Base-by-base conservation (phyloP, 768 basidiomycete species). In the Stropharia rugosoannulata region DNA sequence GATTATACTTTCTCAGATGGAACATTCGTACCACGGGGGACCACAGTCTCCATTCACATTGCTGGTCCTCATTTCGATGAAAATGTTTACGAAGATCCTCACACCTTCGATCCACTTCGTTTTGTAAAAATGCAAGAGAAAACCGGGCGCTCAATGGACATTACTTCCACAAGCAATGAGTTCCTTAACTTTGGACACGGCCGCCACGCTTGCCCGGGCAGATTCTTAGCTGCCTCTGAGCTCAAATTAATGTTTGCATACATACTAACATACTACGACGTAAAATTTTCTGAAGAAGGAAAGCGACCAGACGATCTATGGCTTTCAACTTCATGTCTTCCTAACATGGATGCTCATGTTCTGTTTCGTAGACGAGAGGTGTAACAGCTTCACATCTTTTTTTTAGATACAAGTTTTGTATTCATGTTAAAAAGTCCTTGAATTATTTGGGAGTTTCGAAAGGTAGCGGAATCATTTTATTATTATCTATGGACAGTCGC, bases 231-330 rank as follows among this genome's bases (percentile, higher is more conserved):
- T 4, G 60, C 62, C 3, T 39, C 29, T 5, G 55, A 59, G 40
- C 37, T 69, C 22, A 69, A 69, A 53, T 27, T 62, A 22, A 61
- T 69, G 58, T 37, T 69, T 10, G 60, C 61, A 4, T 58, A 68
- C 48, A 25, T 68, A 8, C 42, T 65, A 12, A 40, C 58, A 5
- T 56, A 59, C 36, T 69, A 68, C 40, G 68, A 68, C 16, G 51
- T 66, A 5, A 67, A 62, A 51, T 45, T 62, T 9, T 59, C 59
- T 43, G 39, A 61, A 6, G 62, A 61, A 51, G 59, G 59, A 11
- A 41, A 51, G 16, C 58, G 55, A 13, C 61, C 61, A n/a, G 19
- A 36, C 1, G 58, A 57, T 45, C 27, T 46, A 16, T 58, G 57
- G 57, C 15, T 54, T 3, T 9, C 43, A 52, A 18, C 27, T 4